Percentiles rank a stretch among this genome's conserved stretches.
Conservation (phyloP, 202 grass and related monocot genomes). For the Setaria viridis region DNA sequence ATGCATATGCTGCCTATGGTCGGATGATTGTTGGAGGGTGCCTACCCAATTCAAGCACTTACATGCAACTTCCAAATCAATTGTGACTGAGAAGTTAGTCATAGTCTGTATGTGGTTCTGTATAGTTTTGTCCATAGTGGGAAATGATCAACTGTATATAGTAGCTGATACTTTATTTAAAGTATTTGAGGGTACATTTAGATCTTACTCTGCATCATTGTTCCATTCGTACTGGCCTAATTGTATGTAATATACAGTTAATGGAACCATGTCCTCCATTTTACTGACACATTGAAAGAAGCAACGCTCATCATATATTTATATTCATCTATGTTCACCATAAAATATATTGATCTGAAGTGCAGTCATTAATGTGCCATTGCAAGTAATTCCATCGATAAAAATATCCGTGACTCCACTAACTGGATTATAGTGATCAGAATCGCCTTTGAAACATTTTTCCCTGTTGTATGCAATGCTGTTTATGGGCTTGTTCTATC, state of each 20-base stretch:
- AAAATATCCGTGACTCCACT: neutral
- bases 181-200: constrained; percentile 11
- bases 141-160: constrained; percentile 48
- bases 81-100: constrained; percentile 41
- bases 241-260: constrained; percentile 4
- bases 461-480: no score
- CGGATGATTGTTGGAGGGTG: constrained; percentile 84
- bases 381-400: neutral
- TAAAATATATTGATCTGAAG: constrained; percentile 1
- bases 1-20: constrained; percentile 78
- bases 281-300: constrained; percentile 1
- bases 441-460: neutral
- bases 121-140: constrained; percentile 43
- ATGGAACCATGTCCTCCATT: constrained; percentile 13
- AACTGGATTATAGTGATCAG: neutral
- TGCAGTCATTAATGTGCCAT: neutral
- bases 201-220: constrained; percentile 25
- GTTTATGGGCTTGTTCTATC: neutral
- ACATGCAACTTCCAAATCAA: constrained; percentile 86
- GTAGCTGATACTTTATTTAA: neutral
- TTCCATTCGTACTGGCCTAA: neutral
- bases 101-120: constrained; percentile 36
- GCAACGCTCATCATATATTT: neutral
- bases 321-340: neutral
- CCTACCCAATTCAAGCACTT: constrained; percentile 80